Base-by-base conservation (phyloP, 345 rosid species). In the Citrus glauca region DNA sequence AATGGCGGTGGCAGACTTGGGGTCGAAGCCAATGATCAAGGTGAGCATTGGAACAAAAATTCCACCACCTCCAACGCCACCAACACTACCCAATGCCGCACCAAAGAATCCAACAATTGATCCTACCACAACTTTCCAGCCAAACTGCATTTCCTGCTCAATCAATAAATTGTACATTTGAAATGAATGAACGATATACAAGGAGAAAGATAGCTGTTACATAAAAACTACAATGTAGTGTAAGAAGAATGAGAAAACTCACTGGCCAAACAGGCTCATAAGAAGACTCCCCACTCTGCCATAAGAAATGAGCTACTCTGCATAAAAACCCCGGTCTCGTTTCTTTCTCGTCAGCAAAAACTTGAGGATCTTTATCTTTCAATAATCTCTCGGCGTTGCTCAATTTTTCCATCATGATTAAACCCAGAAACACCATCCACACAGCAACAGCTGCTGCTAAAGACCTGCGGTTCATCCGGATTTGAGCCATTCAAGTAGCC, bases 1-100 rank as follows among this genome's bases (percentile, higher is more conserved):
- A 77, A 91, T 91, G 77, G 94, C 92, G 2, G 91, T 89, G 22
- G 94, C 87, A 42, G 91, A 84, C 78, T 91, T 91, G 10, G 92
- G 90, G 72, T 91, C 94, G n/a, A 91, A 91, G 28, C 92, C 92
- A 2, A 88, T 83, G 78, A 91, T 89, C 78, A 91, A 84, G 27
- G 86, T 74, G 72, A 91, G 92, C 94, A 91, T 89, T 0, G 94
- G 94, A 6, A 91, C 94, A n/a, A 89, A 91, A 76, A 91, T 88
- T n/a, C 94, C 92, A 13, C 94, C 94, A 20, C 94, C 94, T 13
- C 94, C 94, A 76, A 91, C 92, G 20, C 92, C 94, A 20, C 92
- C 92, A 64, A 91, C 90, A 30, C 94, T 89, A 14, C 92, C 92
- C 73, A 88, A 76, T 6, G 94, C 94, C 45, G 91, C 94, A 0